Evolutionary conservation across 306 rosid genomes (phyloP).

Genomic region (Glycyrrhiza uralensis): DNA sequence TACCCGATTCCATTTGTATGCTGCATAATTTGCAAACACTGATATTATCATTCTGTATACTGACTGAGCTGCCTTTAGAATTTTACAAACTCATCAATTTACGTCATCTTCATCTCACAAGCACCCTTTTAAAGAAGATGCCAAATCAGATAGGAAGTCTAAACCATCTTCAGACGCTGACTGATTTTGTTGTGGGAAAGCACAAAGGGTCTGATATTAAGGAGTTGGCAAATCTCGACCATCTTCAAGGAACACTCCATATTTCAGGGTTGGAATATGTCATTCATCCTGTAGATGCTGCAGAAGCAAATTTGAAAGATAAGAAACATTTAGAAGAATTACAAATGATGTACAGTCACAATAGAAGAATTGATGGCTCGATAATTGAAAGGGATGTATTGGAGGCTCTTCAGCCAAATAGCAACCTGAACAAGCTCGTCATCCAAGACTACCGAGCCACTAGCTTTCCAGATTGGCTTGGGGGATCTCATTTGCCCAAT

Average conservation of each 20-base stretch:
- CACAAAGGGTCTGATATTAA: background rate
- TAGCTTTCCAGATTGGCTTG: conserved; percentile 26
- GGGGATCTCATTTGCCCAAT: background rate
- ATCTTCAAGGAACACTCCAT: conserved; percentile 5
- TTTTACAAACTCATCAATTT: conserved; percentile 12
- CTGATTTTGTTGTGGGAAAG: background rate
- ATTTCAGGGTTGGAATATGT: background rate
- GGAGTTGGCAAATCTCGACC: background rate
- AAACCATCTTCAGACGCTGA: background rate
- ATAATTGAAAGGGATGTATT: background rate
- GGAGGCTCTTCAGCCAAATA: background rate
- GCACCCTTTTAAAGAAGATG: conserved; percentile 1
- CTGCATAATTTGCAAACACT: conserved; percentile 30
- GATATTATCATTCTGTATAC: background rate
- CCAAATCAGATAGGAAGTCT: conserved; percentile 10
- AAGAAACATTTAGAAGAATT: conserved; percentile 16
- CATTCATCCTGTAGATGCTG: background rate
- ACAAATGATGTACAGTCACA: background rate
- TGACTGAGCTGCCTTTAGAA: background rate
- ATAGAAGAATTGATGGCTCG: background rate
- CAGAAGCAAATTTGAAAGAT: background rate
- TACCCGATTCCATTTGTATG: conserved; percentile 23
- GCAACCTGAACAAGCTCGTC: background rate
- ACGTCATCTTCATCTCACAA: conserved; percentile 1
- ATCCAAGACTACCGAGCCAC: background rate